These are phyloP conservation scores for Lachancea mirantina DNA, from an alignment of 805 yeast genomes.

Conservation along the genomic window DNA sequence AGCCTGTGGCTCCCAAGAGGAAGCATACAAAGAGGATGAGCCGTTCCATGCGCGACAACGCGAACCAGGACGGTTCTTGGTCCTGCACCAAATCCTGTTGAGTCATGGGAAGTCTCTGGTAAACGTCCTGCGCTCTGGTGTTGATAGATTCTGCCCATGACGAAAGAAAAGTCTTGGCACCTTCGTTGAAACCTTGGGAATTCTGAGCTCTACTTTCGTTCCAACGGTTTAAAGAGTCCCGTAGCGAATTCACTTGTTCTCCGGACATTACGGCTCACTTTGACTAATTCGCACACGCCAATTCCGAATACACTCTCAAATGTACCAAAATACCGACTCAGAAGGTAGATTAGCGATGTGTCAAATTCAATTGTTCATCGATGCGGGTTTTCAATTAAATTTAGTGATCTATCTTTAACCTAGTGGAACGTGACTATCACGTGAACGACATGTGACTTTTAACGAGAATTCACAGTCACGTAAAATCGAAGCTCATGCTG, in stretches of 20 bases:
- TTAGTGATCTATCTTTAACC: too few relatives aligned
- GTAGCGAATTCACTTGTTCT: constrained; percentile 22
- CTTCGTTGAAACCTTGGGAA: constrained; percentile 26
- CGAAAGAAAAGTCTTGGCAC: constrained; percentile 33
- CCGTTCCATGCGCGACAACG: constrained; percentile 69
- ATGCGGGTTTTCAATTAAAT: too few relatives aligned
- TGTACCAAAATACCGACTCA: too few relatives aligned
- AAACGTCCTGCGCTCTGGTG: constrained; percentile 46
- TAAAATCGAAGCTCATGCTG: too few relatives aligned
- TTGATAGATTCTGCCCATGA: constrained; percentile 35
- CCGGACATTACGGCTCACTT: constrained; percentile 4
- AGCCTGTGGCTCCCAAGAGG: constrained; percentile 65
- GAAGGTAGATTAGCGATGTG: too few relatives aligned
- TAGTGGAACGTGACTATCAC: too few relatives aligned
- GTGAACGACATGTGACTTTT: too few relatives aligned
- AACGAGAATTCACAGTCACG: too few relatives aligned
- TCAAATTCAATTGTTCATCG: too few relatives aligned
- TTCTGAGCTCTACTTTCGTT: constrained; percentile 25
- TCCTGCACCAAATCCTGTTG: constrained; percentile 41
- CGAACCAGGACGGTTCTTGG: constrained; percentile 74
- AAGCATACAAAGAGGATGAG: constrained; percentile 71
- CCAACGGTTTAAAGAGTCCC: constrained; percentile 38
- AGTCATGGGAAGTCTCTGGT: constrained; percentile 57
- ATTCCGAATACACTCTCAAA: too few relatives aligned
- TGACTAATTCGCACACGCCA: too few relatives aligned